Conservation (phyloP, 352 stramenopile genomes). For the Phytophthora litchii region DNA sequence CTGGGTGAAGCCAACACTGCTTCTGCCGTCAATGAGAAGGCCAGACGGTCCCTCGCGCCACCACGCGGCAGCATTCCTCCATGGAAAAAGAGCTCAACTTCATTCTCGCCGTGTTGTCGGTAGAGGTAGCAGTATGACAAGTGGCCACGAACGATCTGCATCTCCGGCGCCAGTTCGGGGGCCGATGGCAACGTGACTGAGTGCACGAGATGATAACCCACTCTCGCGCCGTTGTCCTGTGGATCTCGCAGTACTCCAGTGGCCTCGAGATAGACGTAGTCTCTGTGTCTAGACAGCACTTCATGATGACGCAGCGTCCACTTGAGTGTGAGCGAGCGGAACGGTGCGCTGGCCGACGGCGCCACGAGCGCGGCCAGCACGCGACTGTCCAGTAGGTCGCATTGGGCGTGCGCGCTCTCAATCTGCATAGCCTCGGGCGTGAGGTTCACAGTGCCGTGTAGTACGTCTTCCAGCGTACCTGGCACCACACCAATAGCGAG, state of each 20-base stretch:
- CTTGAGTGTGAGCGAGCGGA: slow-evolving; percentile 68
- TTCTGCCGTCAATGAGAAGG: slow-evolving; percentile 53
- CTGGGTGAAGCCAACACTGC: slow-evolving; percentile 47
- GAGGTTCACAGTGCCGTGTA: slow-evolving; percentile 62
- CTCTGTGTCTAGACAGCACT: slow-evolving; percentile 60
- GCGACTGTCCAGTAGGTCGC: slow-evolving; percentile 60
- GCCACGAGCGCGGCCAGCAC: slow-evolving; percentile 56
- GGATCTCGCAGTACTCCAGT: slow-evolving; percentile 55
- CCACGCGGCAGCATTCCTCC: slow-evolving; percentile 55
- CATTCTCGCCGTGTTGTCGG: slow-evolving; percentile 39
- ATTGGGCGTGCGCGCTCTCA: slow-evolving; percentile 47
- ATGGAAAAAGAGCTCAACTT: slow-evolving; percentile 65
- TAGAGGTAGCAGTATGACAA: slow-evolving; percentile 62
- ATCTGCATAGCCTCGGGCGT: slow-evolving; percentile 68
- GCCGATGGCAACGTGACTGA: slow-evolving; percentile 55
- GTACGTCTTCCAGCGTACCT: slow-evolving; percentile 50
- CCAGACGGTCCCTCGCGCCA: slow-evolving; percentile 50
- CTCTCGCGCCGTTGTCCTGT: slow-evolving; percentile 41
- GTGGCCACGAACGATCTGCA: slow-evolving; percentile 66
- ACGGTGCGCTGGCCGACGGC: slow-evolving; percentile 51
- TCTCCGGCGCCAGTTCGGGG: slow-evolving; percentile 64
- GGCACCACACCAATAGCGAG: slow-evolving; percentile 46
- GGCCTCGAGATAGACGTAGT: slow-evolving; percentile 73
- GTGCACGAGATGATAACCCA: slow-evolving; percentile 69
- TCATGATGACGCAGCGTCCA: slow-evolving; percentile 65